phyloP scores from a whole-genome alignment of 2,329 filamentous ascomycete genomes.

The Calonectria pseudoturangicola region DNA sequence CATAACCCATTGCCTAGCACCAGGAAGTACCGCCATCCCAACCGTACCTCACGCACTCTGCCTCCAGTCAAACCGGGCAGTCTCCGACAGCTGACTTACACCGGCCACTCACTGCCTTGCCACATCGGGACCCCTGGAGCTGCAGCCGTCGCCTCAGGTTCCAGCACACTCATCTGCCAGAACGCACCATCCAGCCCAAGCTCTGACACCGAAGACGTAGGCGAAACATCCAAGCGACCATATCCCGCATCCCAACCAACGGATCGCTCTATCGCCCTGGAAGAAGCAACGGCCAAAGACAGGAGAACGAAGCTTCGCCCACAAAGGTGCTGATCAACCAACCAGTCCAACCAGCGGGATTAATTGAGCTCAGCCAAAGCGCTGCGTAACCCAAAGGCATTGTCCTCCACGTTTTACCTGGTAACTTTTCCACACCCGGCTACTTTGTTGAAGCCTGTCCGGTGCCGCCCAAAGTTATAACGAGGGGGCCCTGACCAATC shows the following conservation, averaged over 20 bases:
- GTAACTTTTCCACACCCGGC: slow-evolving; percentile 24
- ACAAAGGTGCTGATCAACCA: slow-evolving; percentile 21
- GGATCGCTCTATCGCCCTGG: background rate
- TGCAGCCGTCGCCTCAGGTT: slow-evolving; percentile 37
- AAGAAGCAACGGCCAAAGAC: slow-evolving; percentile 26
- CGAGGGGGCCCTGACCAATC: slow-evolving; percentile 38
- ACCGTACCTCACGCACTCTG: slow-evolving; percentile 10
- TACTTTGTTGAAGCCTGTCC: slow-evolving; percentile 22
- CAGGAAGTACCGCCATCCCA: slow-evolving; percentile 9
- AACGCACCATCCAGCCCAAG: slow-evolving; percentile 38
- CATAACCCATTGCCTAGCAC: background rate
- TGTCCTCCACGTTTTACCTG: slow-evolving; percentile 12
- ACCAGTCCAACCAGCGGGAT: background rate
- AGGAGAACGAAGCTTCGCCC: slow-evolving; percentile 14
- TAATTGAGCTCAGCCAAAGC: slow-evolving; percentile 16
- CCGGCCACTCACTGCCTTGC: slow-evolving; percentile 29
- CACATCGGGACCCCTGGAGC: slow-evolving; percentile 26
- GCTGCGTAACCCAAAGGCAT: slow-evolving; percentile 6
- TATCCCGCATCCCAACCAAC: background rate
- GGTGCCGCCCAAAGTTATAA: slow-evolving; percentile 39
- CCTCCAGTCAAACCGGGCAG: slow-evolving; percentile 16
- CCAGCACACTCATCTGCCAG: slow-evolving; percentile 36
- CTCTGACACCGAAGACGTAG: slow-evolving; percentile 30
- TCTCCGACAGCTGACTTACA: slow-evolving; percentile 44
- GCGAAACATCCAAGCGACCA: slow-evolving; percentile 32